These are phyloP conservation scores for Senna siamea DNA, from an alignment of 306 rosid species.

Conservation along the genomic window DNA sequence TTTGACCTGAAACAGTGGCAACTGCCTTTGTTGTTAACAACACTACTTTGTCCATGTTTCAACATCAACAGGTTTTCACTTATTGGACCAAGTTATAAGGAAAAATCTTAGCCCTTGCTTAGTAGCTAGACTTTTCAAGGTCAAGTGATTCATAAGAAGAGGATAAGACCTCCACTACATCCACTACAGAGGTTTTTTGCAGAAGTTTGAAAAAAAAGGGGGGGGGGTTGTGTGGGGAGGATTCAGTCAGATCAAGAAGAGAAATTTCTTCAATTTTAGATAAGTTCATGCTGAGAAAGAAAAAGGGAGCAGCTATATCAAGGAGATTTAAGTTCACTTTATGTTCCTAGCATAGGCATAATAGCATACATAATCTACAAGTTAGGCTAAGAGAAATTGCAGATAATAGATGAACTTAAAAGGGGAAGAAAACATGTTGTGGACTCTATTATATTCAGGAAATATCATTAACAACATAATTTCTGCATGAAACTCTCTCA, in stretches of 20 bases:
- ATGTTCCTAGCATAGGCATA: constrained; percentile 18
- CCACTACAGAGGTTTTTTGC: background rate
- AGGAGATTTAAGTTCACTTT: background rate
- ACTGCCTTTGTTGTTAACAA: no score
- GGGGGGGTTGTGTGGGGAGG: no score
- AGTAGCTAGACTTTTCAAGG: background rate
- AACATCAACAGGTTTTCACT: background rate
- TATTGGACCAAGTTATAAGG: background rate
- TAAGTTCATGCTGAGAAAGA: background rate
- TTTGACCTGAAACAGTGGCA: no score
- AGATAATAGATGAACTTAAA: background rate
- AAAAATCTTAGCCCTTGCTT: background rate
- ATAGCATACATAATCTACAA: constrained; percentile 4
- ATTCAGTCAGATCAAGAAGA: background rate
- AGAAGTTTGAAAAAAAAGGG: no score
- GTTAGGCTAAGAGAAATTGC: constrained; percentile 16
- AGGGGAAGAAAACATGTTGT: constrained; percentile 6
- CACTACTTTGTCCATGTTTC: no score
- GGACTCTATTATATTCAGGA: background rate
- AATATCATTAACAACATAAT: background rate
- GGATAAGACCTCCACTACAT: background rate
- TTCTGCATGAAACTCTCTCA: background rate
- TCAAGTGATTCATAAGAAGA: background rate
- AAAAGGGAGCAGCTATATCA: background rate
- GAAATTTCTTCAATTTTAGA: background rate